phyloP scores from a whole-genome alignment of 2,329 filamentous ascomycete species.

The Nannizziopsis arthrosporioides region DNA sequence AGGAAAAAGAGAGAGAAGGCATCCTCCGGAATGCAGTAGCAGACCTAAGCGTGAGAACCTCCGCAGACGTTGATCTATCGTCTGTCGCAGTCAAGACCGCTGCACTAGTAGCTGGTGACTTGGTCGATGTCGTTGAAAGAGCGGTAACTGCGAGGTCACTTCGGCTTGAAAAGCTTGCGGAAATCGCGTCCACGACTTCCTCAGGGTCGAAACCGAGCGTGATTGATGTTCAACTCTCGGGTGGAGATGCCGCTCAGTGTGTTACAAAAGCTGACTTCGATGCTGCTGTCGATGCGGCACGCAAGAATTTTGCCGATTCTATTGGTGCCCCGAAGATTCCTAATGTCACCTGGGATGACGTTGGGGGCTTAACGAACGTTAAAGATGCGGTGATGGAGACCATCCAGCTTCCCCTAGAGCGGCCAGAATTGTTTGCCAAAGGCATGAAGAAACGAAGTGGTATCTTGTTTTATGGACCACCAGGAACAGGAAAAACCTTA shows the following conservation, averaged over 20 bases:
- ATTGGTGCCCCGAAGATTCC: conserved; percentile 97
- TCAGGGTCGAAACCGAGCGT: conserved; percentile 44
- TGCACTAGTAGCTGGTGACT: conserved; percentile 82
- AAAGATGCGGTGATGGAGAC: conserved; percentile 99
- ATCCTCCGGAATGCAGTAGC: conserved; percentile 70
- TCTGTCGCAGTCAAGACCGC: conserved; percentile 89
- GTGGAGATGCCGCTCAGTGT: conserved; percentile 65
- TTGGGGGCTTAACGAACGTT: conserved; percentile 94
- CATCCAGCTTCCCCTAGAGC: conserved; percentile 97
- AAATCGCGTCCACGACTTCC: conserved; percentile 19
- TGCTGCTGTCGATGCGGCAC: conserved; percentile 81
- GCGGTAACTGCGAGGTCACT: conserved; percentile 65
- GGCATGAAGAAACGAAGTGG: conserved; percentile 94
- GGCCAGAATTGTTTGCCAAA: conserved; percentile 99
- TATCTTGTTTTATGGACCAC: conserved; percentile 97
- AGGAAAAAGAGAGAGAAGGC: conserved; percentile 81
- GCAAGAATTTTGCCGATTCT: conserved; percentile 95
- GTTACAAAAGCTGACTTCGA: conserved; percentile 79
- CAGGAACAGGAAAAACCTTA: conserved; percentile 99
- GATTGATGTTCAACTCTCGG: conserved; percentile 77
- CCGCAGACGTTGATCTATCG: conserved; percentile 70
- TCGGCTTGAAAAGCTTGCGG: conserved; percentile 62
- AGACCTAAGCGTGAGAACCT: conserved; percentile 62
- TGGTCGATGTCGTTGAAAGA: conserved; percentile 87
- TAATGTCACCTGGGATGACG: conserved; percentile 99